Conservation (phyloP, 2,329 filamentous ascomycete species). For the Colletotrichum phormii region DNA sequence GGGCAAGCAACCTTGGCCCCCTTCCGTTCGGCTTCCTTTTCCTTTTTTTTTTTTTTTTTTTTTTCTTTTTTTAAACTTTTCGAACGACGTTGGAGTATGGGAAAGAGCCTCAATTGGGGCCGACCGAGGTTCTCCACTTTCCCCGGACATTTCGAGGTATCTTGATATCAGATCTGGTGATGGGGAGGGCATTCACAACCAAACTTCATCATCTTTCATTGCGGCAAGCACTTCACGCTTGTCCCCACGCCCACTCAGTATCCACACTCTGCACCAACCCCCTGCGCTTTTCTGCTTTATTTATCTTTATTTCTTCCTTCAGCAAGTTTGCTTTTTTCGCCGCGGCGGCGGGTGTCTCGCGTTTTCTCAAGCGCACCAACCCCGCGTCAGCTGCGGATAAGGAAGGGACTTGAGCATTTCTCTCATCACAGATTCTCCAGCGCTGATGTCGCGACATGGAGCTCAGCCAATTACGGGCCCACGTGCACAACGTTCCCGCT, state of each 20-base stretch:
- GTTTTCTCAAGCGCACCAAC: constrained; percentile 30
- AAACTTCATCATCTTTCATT: constrained; percentile 14
- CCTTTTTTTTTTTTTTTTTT: neutral
- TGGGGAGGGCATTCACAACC: neutral
- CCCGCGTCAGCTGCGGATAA: constrained; percentile 16
- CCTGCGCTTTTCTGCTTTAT: neutral
- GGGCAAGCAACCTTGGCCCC: constrained; percentile 17
- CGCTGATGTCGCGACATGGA: neutral
- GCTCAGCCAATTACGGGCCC: constrained; percentile 41
- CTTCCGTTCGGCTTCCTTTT: constrained; percentile 10
- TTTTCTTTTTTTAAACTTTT: too few species aligned
- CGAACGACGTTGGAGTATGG: neutral
- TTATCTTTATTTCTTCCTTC: neutral
- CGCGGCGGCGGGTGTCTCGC: constrained; percentile 1
- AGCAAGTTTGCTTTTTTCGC: neutral
- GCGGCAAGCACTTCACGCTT: neutral
- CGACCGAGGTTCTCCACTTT: constrained; percentile 14
- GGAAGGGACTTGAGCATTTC: neutral
- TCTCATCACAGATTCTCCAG: constrained; percentile 1
- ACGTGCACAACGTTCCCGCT: constrained; percentile 39
- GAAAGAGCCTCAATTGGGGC: constrained; percentile 23
- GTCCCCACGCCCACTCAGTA: constrained; percentile 7
- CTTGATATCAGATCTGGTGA: constrained; percentile 24
- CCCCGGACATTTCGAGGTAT: neutral
- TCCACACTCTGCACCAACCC: constrained; percentile 9